phyloP scores from a whole-genome alignment of 2,329 filamentous ascomycete genomes.

The Botrytis deweyae region DNA sequence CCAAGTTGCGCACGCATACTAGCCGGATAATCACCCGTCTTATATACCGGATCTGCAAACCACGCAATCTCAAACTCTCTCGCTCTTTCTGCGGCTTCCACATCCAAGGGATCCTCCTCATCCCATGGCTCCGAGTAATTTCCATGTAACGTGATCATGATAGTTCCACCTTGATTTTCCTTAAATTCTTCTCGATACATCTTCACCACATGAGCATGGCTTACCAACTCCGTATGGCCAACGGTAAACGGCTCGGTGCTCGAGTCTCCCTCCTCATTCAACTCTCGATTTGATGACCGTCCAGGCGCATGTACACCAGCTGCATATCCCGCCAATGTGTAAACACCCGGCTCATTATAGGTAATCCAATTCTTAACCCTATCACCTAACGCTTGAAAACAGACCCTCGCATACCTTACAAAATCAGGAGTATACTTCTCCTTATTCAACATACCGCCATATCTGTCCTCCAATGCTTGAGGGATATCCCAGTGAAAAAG shows the following conservation, averaged over 20 bases:
- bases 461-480: constrained; percentile 73
- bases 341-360: constrained; percentile 87
- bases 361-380: constrained; percentile 86
- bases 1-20: constrained; percentile 81
- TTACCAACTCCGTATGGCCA: constrained; percentile 75
- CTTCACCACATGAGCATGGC: constrained; percentile 78
- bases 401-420: constrained; percentile 71
- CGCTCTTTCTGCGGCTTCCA: constrained; percentile 73
- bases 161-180: constrained; percentile 65
- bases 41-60: constrained; percentile 83
- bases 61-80: constrained; percentile 83
- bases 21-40: constrained; percentile 73
- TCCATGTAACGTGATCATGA: constrained; percentile 83
- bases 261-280: constrained; percentile 68
- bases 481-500: constrained; percentile 87
- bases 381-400: constrained; percentile 66
- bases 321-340: constrained; percentile 74
- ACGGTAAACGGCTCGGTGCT: constrained; percentile 77
- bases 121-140: constrained; percentile 69
- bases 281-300: constrained; percentile 69
- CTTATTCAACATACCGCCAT: constrained; percentile 76
- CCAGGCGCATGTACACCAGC: constrained; percentile 76
- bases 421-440: constrained; percentile 79
- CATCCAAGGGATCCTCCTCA: constrained; percentile 67
- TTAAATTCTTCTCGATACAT: constrained; percentile 80